These are phyloP conservation scores for Acanthamoeba sp. DNA, from an alignment of 208 protist genomes.

Conservation along the genomic window DNA sequence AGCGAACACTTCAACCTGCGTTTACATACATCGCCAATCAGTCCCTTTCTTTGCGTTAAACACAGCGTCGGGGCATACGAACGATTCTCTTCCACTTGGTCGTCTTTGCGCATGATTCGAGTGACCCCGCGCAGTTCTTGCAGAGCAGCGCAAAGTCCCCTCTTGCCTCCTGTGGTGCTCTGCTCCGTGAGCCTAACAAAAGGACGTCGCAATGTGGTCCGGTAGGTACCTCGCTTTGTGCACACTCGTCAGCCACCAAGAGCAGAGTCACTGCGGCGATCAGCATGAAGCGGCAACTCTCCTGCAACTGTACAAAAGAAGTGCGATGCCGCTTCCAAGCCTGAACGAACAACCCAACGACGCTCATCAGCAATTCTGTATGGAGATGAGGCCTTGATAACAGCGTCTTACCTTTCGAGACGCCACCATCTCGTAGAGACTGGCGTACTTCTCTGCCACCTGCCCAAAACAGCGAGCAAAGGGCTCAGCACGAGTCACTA, in stretches of 20 bases:
- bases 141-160: slow-evolving; percentile 52
- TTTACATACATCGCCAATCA: not conserved
- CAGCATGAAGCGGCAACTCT: slow-evolving; percentile 35
- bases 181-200: not conserved
- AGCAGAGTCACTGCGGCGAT: not conserved
- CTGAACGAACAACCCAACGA: not conserved
- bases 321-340: slow-evolving; percentile 50
- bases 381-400: too few species aligned
- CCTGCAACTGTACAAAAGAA: slow-evolving; percentile 31
- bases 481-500: not conserved
- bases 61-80: not conserved
- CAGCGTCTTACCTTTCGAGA: slow-evolving; percentile 27
- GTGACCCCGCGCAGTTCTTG: slow-evolving; percentile 44
- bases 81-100: slow-evolving; percentile 49
- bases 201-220: not conserved
- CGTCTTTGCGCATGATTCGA: slow-evolving; percentile 21
- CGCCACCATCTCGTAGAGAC: slow-evolving; percentile 26
- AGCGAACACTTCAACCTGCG: slow-evolving; percentile 9
- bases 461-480: not conserved
- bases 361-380: too few species aligned
- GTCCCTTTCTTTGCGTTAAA: too few species aligned
- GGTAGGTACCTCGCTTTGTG: not conserved
- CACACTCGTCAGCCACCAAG: slow-evolving; percentile 18
- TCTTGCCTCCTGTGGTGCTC: not conserved
- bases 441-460: slow-evolving; percentile 8